Evolutionary conservation across 2,329 filamentous ascomycete species (phyloP).

Genomic region (Fusarium floridanum): DNA sequence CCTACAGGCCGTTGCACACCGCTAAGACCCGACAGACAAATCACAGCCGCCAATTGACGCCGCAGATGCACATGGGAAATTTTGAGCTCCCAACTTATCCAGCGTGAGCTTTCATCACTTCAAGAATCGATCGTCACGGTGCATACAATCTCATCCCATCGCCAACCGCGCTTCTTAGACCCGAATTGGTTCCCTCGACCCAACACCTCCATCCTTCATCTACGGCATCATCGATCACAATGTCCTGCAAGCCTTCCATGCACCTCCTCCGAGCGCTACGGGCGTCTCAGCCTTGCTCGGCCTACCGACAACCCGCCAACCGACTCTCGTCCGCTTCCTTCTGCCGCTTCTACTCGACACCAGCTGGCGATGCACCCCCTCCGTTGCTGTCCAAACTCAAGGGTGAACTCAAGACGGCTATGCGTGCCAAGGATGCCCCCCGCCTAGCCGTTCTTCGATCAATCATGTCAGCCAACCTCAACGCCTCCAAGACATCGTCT

Average conservation of each 20-base stretch:
- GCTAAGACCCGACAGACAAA: slow-evolving; percentile 28
- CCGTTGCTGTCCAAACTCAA: slow-evolving; percentile 67
- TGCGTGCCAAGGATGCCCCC: slow-evolving; percentile 73
- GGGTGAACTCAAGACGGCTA: slow-evolving; percentile 73
- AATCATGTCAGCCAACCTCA: slow-evolving; percentile 77
- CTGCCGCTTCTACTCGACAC: slow-evolving; percentile 51
- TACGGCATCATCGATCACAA: slow-evolving; percentile 10
- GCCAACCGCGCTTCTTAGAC: slow-evolving; percentile 2
- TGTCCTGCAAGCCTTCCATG: slow-evolving; percentile 43
- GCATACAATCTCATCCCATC: slow-evolving; percentile 10
- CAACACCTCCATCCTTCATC: background rate
- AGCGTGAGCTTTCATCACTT: slow-evolving; percentile 26
- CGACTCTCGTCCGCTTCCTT: slow-evolving; percentile 15
- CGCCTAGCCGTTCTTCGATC: slow-evolving; percentile 77
- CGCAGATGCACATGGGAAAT: slow-evolving; percentile 37
- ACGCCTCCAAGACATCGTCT: slow-evolving; percentile 78
- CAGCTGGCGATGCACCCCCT: slow-evolving; percentile 55
- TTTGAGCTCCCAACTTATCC: slow-evolving; percentile 37
- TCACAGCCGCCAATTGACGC: slow-evolving; percentile 39
- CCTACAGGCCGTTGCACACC: slow-evolving; percentile 25
- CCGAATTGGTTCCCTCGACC: background rate
- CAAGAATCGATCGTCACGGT: slow-evolving; percentile 22
- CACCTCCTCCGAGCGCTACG: slow-evolving; percentile 45
- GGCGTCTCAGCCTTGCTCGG: slow-evolving; percentile 25
- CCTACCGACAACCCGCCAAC: slow-evolving; percentile 29